Evolutionary conservation across 2,329 filamentous ascomycete species (phyloP).

Genomic region (Xylaria sp.): DNA sequence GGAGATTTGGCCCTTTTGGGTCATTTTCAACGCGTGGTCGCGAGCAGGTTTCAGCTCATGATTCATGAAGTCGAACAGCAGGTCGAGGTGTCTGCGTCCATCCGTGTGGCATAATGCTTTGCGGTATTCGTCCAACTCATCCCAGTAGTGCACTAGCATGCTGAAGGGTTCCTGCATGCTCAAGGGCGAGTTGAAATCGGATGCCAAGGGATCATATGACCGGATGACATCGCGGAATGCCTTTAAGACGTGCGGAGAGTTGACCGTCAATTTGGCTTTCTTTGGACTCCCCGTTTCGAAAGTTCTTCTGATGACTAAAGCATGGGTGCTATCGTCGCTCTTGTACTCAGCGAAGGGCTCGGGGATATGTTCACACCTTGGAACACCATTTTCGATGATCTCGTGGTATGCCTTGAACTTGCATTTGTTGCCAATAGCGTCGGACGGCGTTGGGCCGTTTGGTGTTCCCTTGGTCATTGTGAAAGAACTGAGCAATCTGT

Average conservation of each 20-base stretch:
- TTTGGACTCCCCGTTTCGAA: slow-evolving; percentile 38
- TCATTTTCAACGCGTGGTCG: slow-evolving; percentile 42
- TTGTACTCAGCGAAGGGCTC: slow-evolving; percentile 43
- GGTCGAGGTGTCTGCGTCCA: slow-evolving; percentile 42
- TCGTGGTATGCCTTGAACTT: slow-evolving; percentile 46
- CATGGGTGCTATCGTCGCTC: slow-evolving; percentile 43
- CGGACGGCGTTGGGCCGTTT: slow-evolving; percentile 2
- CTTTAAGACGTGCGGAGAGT: slow-evolving; percentile 46
- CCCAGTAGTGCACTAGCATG: slow-evolving; percentile 48
- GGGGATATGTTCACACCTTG: slow-evolving; percentile 32
- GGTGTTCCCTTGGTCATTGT: slow-evolving; percentile 13
- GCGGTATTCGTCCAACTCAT: slow-evolving; percentile 45
- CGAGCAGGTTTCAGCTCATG: slow-evolving; percentile 43
- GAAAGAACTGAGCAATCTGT: slow-evolving; percentile 3
- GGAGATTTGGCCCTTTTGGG: slow-evolving; percentile 43
- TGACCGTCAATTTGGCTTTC: slow-evolving; percentile 43
- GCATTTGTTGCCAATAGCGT: slow-evolving; percentile 39
- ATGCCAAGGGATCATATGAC: slow-evolving; percentile 42
- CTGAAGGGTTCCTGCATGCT: slow-evolving; percentile 42
- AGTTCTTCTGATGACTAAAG: slow-evolving; percentile 43
- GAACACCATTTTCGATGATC: slow-evolving; percentile 30
- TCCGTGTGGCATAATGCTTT: slow-evolving; percentile 15
- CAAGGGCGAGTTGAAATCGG: slow-evolving; percentile 45
- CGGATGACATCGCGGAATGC: slow-evolving; percentile 45
- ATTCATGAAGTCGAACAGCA: slow-evolving; percentile 49